Evolutionary conservation across 2,329 filamentous ascomycete genomes (phyloP), one percentile per base, ranked within the genome.

Genomic region (Aureobasidium sp.): DNA sequence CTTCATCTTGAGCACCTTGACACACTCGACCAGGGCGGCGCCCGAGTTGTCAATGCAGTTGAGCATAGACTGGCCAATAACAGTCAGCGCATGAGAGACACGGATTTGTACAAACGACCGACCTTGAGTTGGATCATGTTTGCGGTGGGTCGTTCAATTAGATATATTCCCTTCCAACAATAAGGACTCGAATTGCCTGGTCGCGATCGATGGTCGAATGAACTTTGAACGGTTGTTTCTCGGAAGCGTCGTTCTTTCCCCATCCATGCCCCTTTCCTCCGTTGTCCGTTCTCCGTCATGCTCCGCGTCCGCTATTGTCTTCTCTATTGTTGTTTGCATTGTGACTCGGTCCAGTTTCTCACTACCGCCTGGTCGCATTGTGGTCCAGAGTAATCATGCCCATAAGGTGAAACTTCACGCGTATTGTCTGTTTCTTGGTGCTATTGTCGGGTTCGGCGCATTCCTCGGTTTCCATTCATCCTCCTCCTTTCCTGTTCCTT

Each of bases 21-120:
- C 90, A 79, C 94, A 99, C 80, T 99, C 94, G 78, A 97, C 94
- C 68, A 99, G 83, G 70, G 94, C 92, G 69, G 94, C 94, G 74
- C 94, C 94, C 67, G 94, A 97, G 82, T 97, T 99, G 87, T 99
- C 94, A 85, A 99, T 97, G 87, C 94, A 97, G 79, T 94, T 97
- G 71, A 99, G 85, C 85, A 99, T 91, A 74, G 92, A 89, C 94
- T 97, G 69, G 37, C 11, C 32, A 50, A 21, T 25, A 41, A 21
- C 4, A 16, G 32, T 61, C 32, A 61, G 49, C 30, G 25, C n/a
- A 5, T 36, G 41, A 3, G 6, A 37, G 16, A 39, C 30, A 37
- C 13, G 45, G 5, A 48, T 13, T n/a, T 9, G 5, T 45, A 3
- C 34, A 44, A 27, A 34, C 16, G 34, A 41, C 64, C 37, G 65